Percentiles rank a stretch among this genome's conserved stretches.
Evolutionary conservation across 2,329 filamentous ascomycete species (phyloP).

Genomic region (Fusarium azukiicola): DNA sequence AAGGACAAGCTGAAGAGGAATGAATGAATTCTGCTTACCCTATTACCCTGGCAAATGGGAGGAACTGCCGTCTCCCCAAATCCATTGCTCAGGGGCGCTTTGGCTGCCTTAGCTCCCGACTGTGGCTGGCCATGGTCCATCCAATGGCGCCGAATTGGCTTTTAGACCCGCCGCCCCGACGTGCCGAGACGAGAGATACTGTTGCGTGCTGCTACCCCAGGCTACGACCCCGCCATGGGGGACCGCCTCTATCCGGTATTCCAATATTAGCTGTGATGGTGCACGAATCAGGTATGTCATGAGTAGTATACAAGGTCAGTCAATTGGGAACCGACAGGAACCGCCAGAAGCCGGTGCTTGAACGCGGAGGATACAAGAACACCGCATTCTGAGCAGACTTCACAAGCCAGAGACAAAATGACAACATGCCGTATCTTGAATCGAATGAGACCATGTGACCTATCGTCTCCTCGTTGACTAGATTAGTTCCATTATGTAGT

Average conservation of each 20-base stretch:
- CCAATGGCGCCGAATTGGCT: no score
- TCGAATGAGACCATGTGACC: constrained; percentile 6
- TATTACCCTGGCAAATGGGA: no score
- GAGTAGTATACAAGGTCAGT: constrained; percentile 1
- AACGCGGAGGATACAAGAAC: not conserved
- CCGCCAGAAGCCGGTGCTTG: not conserved
- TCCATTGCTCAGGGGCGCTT: no score
- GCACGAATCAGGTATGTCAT: constrained; percentile 9
- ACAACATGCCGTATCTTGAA: not conserved
- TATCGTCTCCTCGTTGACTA: not conserved
- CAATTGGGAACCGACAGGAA: not conserved
- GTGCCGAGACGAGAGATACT: no score
- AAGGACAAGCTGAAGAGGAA: no score
- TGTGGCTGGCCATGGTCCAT: no score
- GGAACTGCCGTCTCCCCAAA: no score
- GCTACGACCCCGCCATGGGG: not conserved
- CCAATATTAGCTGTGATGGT: not conserved
- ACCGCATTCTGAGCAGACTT: constrained; percentile 1
- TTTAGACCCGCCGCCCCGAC: no score
- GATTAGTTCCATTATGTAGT: not conserved
- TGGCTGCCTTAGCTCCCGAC: no score
- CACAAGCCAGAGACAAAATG: constrained; percentile 2
- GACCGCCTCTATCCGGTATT: not conserved
- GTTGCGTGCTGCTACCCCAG: no score
- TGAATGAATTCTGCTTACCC: no score